Evolutionary conservation across 139 green algal species (phyloP), one percentile per base, ranked within the genome.

Genomic region (Chlorella sp.): DNA sequence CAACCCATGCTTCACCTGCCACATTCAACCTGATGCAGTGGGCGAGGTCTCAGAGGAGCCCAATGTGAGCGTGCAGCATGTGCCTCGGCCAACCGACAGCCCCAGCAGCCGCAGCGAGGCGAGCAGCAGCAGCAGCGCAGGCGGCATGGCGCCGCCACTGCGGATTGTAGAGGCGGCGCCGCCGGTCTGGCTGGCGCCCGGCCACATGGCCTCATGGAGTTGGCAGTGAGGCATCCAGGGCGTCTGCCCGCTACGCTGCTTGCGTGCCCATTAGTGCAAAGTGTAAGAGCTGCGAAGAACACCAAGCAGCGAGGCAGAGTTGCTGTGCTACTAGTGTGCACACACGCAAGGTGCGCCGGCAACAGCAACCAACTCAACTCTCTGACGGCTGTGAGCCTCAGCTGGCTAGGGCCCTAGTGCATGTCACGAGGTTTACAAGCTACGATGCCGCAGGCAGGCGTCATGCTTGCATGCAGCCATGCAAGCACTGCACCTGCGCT

Each of bases 181-280:
- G 26, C 76, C 76, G 13, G 76, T 54, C 19, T 69, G 76, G 36
- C 24, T 82, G 36, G 54, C 36, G 0, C 76, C 38, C 2, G 76
- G 76, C 76, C 46, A 48, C 36, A 69, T 82, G 62, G 76, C 76
- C 17, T 28, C 51, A 28, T 82, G 76, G 76, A 82, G 76, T 38
- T 82, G 54, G 76, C 76, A 72, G 24, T 78, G 43, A 78, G 20
- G 69, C 2, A 13, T 74, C 36, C 68, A 34, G 60, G 26, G 22
- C 17, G 24, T 2, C 9, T 36, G 60, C 2, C 56, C 30, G 7
- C 9, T 20, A 65, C 26, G 56, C 56, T 24, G 26, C 60, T 34
- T 32, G 26, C 22, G 26, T 34, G 7, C 30, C 9, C 30, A 20
- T 20, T 3, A 4, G 9, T 65, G 26, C 22, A 65, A 24, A 65